These are phyloP conservation scores for Sclerotinia trifoliorum DNA, from an alignment of 2,329 filamentous ascomycete genomes.

Conservation along the genomic window DNA sequence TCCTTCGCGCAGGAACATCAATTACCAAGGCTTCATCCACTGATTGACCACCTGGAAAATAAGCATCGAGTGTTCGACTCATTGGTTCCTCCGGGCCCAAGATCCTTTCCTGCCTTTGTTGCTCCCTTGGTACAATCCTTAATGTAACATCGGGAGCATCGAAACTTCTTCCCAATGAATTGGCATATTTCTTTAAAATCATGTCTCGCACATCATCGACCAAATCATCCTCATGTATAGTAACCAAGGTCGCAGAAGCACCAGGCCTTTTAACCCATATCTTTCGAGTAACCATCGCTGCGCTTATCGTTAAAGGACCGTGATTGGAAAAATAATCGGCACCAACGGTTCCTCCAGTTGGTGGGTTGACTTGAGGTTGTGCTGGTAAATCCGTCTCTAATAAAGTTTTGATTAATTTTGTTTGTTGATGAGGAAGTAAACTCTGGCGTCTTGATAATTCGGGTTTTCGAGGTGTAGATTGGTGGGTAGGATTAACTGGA, in stretches of 20 bases:
- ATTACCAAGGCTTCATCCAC: constrained; percentile 90
- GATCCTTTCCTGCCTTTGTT: constrained; percentile 61
- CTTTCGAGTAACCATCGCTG: constrained; percentile 67
- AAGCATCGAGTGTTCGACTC: constrained; percentile 71
- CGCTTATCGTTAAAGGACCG: constrained; percentile 37
- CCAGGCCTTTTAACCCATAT: constrained; percentile 91
- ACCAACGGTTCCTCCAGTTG: not conserved
- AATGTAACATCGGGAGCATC: constrained; percentile 88
- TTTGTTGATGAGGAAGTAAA: constrained; percentile 47
- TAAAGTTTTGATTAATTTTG: constrained; percentile 52
- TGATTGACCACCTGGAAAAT: constrained; percentile 82
- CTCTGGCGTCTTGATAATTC: constrained; percentile 43
- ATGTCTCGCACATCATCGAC: constrained; percentile 93
- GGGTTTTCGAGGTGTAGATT: constrained; percentile 27
- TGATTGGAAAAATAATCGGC: constrained; percentile 38
- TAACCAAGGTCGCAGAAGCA: constrained; percentile 82
- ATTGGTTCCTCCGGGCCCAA: constrained; percentile 87
- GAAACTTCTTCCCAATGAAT: constrained; percentile 83
- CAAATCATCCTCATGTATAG: constrained; percentile 81
- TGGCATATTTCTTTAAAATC: constrained; percentile 89
- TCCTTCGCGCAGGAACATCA: constrained; percentile 74
- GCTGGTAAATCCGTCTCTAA: constrained; percentile 45
- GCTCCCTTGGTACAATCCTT: constrained; percentile 71
- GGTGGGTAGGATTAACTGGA: not conserved
- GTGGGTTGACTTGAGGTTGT: constrained; percentile 39